These are phyloP conservation scores for Leishmania guyanensis DNA, from an alignment of 208 protist genomes.

Conservation along the genomic window DNA sequence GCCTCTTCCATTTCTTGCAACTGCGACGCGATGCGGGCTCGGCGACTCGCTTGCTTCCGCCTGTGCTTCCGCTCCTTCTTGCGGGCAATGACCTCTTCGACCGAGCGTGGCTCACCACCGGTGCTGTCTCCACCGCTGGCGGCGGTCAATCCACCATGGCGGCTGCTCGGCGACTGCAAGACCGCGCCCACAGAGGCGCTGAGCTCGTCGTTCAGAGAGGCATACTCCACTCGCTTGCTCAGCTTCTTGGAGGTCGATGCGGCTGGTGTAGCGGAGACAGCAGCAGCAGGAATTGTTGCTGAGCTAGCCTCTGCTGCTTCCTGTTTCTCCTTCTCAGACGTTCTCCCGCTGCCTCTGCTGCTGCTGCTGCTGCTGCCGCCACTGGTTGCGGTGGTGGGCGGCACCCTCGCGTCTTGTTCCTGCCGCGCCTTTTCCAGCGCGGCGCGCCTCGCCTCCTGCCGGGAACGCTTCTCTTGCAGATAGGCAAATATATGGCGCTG, in stretches of 20 bases:
- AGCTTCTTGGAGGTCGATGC: slow-evolving; percentile 1
- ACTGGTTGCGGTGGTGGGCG: not conserved
- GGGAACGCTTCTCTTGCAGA: slow-evolving; percentile 48
- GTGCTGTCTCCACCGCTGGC: not conserved
- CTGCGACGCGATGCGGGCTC: slow-evolving; percentile 40
- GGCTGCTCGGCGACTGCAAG: slow-evolving; percentile 12
- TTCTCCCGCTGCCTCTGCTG: not conserved
- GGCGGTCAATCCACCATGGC: not conserved
- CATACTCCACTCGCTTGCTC: slow-evolving; percentile 11
- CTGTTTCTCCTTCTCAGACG: slow-evolving; percentile 9
- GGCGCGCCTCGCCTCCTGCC: slow-evolving; percentile 34
- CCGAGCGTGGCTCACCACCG: slow-evolving; percentile 14
- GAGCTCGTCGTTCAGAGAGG: slow-evolving; percentile 50
- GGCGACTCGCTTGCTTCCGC: slow-evolving; percentile 62
- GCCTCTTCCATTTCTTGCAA: slow-evolving; percentile 50
- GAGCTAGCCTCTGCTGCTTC: not conserved
- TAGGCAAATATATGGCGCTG: slow-evolving; percentile 66
- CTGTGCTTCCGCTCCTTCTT: slow-evolving; percentile 87
- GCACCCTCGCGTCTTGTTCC: not conserved
- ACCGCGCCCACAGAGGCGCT: slow-evolving; percentile 25
- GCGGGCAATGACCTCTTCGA: slow-evolving; percentile 68
- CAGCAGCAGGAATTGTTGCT: not conserved
- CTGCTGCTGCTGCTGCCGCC: not conserved
- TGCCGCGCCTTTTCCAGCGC: slow-evolving; percentile 21
- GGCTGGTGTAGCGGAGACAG: not conserved